Percentiles rank a stretch among this genome's conserved stretches.
phyloP scores from a whole-genome alignment of 306 rosid genomes.

The Hippophae rhamnoides region DNA sequence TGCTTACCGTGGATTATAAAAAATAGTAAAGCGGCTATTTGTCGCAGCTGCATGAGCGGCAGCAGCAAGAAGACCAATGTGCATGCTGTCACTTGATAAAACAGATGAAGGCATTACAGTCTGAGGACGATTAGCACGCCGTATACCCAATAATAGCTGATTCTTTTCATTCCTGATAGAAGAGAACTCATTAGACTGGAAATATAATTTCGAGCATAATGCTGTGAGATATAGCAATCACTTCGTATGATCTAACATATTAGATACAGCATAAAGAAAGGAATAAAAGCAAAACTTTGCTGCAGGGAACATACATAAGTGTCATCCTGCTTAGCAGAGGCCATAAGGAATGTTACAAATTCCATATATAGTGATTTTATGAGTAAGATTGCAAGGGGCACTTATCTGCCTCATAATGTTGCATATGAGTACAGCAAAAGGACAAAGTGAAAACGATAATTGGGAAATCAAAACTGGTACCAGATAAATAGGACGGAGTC shows the following conservation, averaged over 20 bases:
- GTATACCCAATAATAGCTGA: constrained; percentile 85
- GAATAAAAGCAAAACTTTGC: too few relatives aligned
- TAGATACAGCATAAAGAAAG: too few relatives aligned
- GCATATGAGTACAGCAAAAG: background rate
- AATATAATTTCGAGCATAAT: too few relatives aligned
- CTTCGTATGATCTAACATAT: too few relatives aligned
- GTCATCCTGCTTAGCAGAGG: too few relatives aligned
- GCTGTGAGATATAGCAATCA: too few relatives aligned
- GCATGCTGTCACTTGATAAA: constrained; percentile 98
- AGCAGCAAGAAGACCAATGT: constrained; percentile 98
- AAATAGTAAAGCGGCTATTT: constrained; percentile 89
- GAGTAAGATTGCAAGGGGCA: too few relatives aligned
- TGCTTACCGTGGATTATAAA: constrained; percentile 83
- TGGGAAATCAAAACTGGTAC: constrained; percentile 31
- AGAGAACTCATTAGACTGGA: background rate
- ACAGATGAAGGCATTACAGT: constrained; percentile 98
- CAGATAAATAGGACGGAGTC: constrained; percentile 96
- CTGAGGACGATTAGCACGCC: constrained; percentile 86
- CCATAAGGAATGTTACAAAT: too few relatives aligned
- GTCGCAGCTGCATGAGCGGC: constrained; percentile 99
- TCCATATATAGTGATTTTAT: too few relatives aligned
- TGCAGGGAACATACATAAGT: too few relatives aligned
- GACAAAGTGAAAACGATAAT: background rate
- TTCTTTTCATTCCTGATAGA: constrained; percentile 79
- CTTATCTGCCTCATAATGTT: too few relatives aligned